Base-by-base conservation (phyloP, 1,284 basidiomycete species). In the Psilocybe mexicana region DNA sequence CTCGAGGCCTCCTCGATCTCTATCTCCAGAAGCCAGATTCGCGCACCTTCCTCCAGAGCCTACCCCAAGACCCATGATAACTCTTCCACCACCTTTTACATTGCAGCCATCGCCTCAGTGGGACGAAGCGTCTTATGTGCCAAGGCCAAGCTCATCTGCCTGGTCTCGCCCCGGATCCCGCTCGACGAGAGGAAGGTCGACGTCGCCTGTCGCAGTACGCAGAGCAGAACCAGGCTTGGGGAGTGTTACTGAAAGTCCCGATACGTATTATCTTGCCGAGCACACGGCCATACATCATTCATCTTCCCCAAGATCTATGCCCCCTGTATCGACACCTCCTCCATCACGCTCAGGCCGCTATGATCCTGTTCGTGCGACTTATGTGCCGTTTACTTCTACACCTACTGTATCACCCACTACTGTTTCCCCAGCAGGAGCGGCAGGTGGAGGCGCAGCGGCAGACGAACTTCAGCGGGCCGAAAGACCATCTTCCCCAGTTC, bases 71-170 rank as follows among this genome's bases (percentile, higher is more conserved):
- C 60, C 63, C 26, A 47, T 63, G 23, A 64, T 72, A 14, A 69
- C 79, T 58, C 60, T 87, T 51, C 82, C 85, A 6, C 85, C 86
- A 23, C 85, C 86, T 7, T 86, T 84, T 63, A 81, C 84, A 18
- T 73, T 88, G n/a, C 84, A 87, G 66, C 86, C 87, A 2, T 74
- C 72, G 57, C 86, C 85, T 2, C 84, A 83, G 52, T 87, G 85
- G 85, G 81, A 85, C 59, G 71, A 69, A 43, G 67, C 71, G 11
- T 68, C 74, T 3, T 76, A 78, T 63, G 60, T 72, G 54, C 70
- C 74, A 1, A 70, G 74, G 11, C 74, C 76, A 24, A 69, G 69
- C 8, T 70, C 74, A 11, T 66, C 72, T 11, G 67, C 74, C 2
- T 79, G 79, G 77, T 74, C 77, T 3, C 72, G 69, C 51, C 61